Evolutionary conservation across 2,329 filamentous ascomycete genomes (phyloP).

Genomic region (Scolecobasidium constrictum): DNA sequence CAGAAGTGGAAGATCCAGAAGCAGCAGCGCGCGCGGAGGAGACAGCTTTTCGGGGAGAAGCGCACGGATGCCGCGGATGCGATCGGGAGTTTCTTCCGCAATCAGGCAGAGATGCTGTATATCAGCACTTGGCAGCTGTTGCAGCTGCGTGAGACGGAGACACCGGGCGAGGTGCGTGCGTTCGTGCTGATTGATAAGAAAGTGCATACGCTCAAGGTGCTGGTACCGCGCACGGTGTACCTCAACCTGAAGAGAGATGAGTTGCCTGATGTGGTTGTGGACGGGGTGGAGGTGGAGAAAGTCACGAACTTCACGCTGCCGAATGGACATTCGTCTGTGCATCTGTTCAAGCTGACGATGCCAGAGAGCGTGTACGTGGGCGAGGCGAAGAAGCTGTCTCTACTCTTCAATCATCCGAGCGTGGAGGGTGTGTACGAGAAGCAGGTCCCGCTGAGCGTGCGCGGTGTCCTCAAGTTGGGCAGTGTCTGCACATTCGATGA

Average conservation of each 20-base stretch:
- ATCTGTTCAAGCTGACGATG: constrained; percentile 90
- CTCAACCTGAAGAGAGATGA: constrained; percentile 84
- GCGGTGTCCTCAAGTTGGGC: constrained; percentile 80
- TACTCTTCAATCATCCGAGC: constrained; percentile 82
- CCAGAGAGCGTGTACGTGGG: constrained; percentile 78
- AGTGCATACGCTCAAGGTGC: constrained; percentile 77
- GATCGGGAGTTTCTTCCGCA: constrained; percentile 68
- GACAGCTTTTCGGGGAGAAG: constrained; percentile 88
- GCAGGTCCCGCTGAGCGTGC: constrained; percentile 74
- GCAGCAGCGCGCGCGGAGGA: constrained; percentile 70
- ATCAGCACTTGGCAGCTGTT: constrained; percentile 92
- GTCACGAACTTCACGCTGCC: constrained; percentile 87
- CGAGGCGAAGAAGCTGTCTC: constrained; percentile 70
- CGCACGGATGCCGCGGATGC: constrained; percentile 49
- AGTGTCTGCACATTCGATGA: constrained; percentile 92
- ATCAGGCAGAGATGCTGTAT: constrained; percentile 82
- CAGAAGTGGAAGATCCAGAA: constrained; percentile 98
- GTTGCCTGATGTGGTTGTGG: constrained; percentile 77
- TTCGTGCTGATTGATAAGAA: constrained; percentile 91
- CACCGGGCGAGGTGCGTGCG: constrained; percentile 74
- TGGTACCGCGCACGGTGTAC: constrained; percentile 81
- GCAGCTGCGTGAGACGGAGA: constrained; percentile 73
- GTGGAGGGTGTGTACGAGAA: constrained; percentile 97
- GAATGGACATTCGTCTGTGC: constrained; percentile 86
- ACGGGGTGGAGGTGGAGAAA: constrained; percentile 81